Base-by-base conservation (phyloP, 176 grass and related monocot species). In the Paspalum vaginatum region DNA sequence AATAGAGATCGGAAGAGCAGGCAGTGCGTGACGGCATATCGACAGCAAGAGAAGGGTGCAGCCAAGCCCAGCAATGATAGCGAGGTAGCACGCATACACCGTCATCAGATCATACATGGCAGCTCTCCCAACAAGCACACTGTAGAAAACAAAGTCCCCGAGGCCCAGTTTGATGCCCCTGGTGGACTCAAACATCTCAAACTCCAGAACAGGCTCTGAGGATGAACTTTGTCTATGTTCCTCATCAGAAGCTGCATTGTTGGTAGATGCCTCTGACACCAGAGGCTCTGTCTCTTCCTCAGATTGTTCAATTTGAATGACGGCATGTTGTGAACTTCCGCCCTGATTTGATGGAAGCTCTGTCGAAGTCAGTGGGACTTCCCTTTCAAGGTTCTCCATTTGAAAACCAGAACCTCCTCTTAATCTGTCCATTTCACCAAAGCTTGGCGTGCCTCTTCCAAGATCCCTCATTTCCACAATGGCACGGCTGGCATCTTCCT, bases 91-190 rank as follows among this genome's bases (percentile, higher is more conserved):
- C n/a, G 96, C 96, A 76, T 95, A 99, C 15, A 99, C 96, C 3
- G 92, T 99, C 93, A 95, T 99, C 73, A 99, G 76, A 86, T 95
- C 96, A 70, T 99, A 99, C 96, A 99, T 99, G 0, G 96, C 92
- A 50, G 96, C 96, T 68, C 93, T 94, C 81, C 96, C 96, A 43
- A 95, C 96, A 51, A 99, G 89, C 60, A 99, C 96, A 24, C 93
- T 99, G 57, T 95, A 99, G 88, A 95, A 99, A 63, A 99, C 84
- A 74, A 99, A 99, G 90, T 99, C 96, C 16, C 96, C 92, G 22
- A 95, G 84, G 58, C 96, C 96, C 75, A 95, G 60, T 72, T 91
- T 95, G 74, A 99, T 95, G n/a, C 92, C 96, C 72, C 90, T 93
- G 54, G 84, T 91, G 15, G 88, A 86, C 51, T 95, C 92, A 54